Base-by-base conservation (phyloP, 106 monocot genomes). In the Apostasia shenzhenica region DNA sequence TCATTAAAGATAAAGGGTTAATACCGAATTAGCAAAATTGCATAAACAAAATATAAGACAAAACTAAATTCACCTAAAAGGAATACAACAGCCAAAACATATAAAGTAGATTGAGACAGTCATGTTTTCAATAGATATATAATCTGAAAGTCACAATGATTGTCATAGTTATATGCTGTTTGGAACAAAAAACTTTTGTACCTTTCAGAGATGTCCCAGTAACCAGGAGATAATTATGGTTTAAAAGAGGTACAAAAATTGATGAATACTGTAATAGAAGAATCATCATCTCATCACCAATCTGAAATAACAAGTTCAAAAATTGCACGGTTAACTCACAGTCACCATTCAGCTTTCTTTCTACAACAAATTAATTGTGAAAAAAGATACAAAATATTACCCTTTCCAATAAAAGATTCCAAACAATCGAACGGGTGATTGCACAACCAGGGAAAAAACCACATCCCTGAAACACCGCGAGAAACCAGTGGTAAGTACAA, bases 361-460 rank as follows among this genome's bases (percentile, higher is more conserved):
- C 8, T 5, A 50, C 50, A 8, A 50, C 50, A 50, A 50, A 5
- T 5, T 50, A 50, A 50, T 5, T 4, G 8, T 50, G 14, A 64
- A 13, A 64, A 37, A 1, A 49, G 6, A 65, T 14, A 65, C 7
- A 65, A 48, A 43, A 65, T 26, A 48, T 65, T 65, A 65, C 65
- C 48, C 65, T 65, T 65, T 65, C 65, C 48, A 65, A 48, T 7
- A 65, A 48, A 14, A 13, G 14, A 65, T 65, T 37, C 48, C 46
- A 65, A 65, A 48, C 14, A 65, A 14, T 46, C 6, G 42, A 13
- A 37, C 47, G 48, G 14, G 47, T 65, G 48, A 65, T 14, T 43
- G 65, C 48, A 65, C 48, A 12, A 65, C 7, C 65, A 14, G 65
- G 14, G 13, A 65, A 65, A 6, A 65, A 65, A 65, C 65, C 65